These are phyloP conservation scores for Brettanomyces custersianus DNA, from an alignment of 805 yeast species.

Conservation along the genomic window DNA sequence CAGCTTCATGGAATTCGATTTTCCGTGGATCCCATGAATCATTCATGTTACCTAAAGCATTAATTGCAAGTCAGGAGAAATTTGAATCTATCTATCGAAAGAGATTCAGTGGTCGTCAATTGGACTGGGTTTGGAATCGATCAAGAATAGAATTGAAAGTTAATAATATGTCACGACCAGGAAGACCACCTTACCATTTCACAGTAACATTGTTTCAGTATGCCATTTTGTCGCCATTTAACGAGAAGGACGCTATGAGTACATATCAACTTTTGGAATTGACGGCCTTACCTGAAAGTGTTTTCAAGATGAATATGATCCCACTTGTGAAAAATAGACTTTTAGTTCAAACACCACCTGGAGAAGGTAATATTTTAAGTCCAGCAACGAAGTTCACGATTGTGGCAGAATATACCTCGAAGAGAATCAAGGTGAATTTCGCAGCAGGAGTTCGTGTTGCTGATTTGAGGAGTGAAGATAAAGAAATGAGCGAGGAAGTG, in stretches of 20 bases:
- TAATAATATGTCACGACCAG: constrained; percentile 73
- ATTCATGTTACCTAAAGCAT: constrained; percentile 58
- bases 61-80: constrained; percentile 54
- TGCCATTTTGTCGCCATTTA: constrained; percentile 78
- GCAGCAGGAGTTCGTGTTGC: constrained; percentile 28
- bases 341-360: constrained; percentile 56
- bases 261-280: constrained; percentile 51
- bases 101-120: constrained; percentile 78
- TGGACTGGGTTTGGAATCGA: constrained; percentile 94
- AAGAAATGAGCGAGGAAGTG: constrained; percentile 72
- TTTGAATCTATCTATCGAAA: constrained; percentile 61
- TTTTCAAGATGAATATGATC: constrained; percentile 64
- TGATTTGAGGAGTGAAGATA: constrained; percentile 63
- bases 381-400: constrained; percentile 57
- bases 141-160: constrained; percentile 79
- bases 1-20: constrained; percentile 24
- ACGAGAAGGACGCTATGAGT: constrained; percentile 53
- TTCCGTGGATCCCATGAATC: constrained; percentile 27
- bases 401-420: constrained; percentile 75
- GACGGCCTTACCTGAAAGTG: constrained; percentile 58
- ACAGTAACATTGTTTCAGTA: constrained; percentile 81
- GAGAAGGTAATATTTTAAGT: constrained; percentile 40
- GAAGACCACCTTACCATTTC: constrained; percentile 72
- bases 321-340: constrained; percentile 77
- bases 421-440: constrained; percentile 77